Percentiles rank a stretch among this genome's conserved stretches.
phyloP scores from a whole-genome alignment of 148 eudicot species.

The Arbutus unedo region DNA sequence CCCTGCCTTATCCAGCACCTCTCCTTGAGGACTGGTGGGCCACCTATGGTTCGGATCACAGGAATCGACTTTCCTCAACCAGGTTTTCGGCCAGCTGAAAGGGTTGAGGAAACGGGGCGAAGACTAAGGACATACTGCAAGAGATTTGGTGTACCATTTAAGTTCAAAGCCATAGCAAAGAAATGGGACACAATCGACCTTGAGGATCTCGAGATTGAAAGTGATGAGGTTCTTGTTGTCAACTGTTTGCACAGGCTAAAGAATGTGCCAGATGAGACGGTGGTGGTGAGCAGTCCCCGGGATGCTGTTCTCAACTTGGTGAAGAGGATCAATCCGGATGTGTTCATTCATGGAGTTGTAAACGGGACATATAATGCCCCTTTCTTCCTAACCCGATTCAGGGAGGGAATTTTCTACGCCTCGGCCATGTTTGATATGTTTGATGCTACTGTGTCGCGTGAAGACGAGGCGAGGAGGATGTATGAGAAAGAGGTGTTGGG shows the following conservation, averaged over 20 bases:
- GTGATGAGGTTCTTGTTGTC: conserved; percentile 34
- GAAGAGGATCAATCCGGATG: conserved; percentile 32
- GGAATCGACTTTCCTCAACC: conserved; percentile 55
- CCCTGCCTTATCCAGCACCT: conserved; percentile 52
- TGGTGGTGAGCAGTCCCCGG: conserved; percentile 31
- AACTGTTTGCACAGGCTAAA: conserved; percentile 31
- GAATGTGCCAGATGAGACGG: conserved; percentile 39
- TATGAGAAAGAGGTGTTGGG: conserved; percentile 38
- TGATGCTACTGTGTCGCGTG: conserved; percentile 25
- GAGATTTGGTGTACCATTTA: conserved; percentile 47
- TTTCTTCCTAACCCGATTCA: conserved; percentile 36
- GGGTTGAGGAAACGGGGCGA: conserved; percentile 49
- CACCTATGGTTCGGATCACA: conserved; percentile 46
- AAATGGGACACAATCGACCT: conserved; percentile 41
- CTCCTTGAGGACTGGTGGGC: conserved; percentile 36
- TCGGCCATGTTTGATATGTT: conserved; percentile 40
- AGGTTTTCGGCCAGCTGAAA: conserved; percentile 52
- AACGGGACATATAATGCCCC: conserved; percentile 38
- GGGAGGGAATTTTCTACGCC: conserved; percentile 38
- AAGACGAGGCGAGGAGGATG: conserved; percentile 25
- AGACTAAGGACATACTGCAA: conserved; percentile 42
- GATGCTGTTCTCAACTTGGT: conserved; percentile 38
- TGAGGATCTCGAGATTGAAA: conserved; percentile 39
- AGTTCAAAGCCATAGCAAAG: conserved; percentile 47
- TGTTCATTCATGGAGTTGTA: conserved; percentile 38